A percentile compares a stretch with the other conserved stretches of the same genome.
phyloP scores from a whole-genome alignment of 164 flowering plant genomes.

The Nymphaea colorata region DNA sequence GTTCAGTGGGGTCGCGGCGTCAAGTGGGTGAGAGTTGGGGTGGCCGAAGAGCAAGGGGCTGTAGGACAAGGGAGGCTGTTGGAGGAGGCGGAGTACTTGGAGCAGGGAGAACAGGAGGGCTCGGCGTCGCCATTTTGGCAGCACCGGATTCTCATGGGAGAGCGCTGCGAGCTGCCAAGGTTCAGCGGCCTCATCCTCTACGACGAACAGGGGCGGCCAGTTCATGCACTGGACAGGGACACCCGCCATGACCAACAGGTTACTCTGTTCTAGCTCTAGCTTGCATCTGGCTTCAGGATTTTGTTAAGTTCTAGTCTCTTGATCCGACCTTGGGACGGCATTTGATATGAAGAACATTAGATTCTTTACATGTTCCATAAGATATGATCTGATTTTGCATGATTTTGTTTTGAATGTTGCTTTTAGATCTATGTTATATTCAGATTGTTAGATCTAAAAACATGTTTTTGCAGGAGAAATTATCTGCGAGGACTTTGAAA shows the following conservation, averaged over 20 bases:
- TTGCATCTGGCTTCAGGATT: neutral
- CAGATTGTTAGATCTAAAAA: too few species aligned
- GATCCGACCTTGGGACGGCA: too few species aligned
- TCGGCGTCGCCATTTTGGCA: constrained; percentile 72
- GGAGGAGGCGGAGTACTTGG: constrained; percentile 4
- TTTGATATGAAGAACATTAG: too few species aligned
- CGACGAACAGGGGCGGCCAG: constrained; percentile 27
- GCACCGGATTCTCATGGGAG: constrained; percentile 67
- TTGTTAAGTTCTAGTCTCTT: too few species aligned
- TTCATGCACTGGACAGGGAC: constrained; percentile 10
- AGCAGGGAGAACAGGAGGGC: constrained; percentile 26
- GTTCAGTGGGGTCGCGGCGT: constrained; percentile 45
- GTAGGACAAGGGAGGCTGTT: constrained; percentile 14
- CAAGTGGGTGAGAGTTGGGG: constrained; percentile 19
- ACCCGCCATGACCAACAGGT: constrained; percentile 1
- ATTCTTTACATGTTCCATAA: too few species aligned
- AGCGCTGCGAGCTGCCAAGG: constrained; percentile 70
- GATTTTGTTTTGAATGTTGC: too few species aligned
- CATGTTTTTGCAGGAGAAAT: neutral
- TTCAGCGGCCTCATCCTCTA: constrained; percentile 77
- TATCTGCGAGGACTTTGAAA: neutral
- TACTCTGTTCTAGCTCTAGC: neutral
- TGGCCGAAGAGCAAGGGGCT: constrained; percentile 9
- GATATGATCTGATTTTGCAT: too few species aligned
- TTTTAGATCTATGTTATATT: too few species aligned